Evolutionary conservation across 768 basidiomycete species (phyloP), one percentile per base, ranked within the genome.

Genomic region (Lyophyllum atratum): DNA sequence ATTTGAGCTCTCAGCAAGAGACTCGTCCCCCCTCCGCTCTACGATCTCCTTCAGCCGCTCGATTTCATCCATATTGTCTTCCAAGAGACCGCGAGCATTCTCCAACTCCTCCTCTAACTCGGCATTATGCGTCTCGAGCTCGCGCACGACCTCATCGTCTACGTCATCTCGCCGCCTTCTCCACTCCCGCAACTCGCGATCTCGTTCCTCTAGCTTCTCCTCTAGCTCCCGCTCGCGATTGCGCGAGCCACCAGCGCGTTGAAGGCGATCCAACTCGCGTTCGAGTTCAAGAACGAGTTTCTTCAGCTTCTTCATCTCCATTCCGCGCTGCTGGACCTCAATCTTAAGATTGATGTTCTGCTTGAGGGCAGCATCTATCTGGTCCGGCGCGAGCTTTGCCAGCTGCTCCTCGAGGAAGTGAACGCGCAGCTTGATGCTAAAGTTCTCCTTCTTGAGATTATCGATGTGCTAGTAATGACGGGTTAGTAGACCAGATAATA

Each of bases 401-500:
- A 99, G 82, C 44, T 92, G 88, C 66, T 98, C 94, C 72, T 98
- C 93, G 42, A 97, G 83, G 69, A 97, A 96, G 68, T 97, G 94
- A 3, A 98, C 92, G 56, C 94, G 92, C 50, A 98, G 83, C 72
- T 98, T 97, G 69, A 99, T 87, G 66, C 89, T 90, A 71, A 98
- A 98, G 78, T 96, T 96, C 71, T 98, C 95, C 71, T 95, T 97
- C 77, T 96, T 95, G 66, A 95, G 84, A 59, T 86, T 87, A 74
- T 98, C 94, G 68, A 97, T 93, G 71, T 95, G 92, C 95, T 98
- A 66, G 29, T 4, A 22, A 21, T 10, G 17, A 17, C 31, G 28
- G 28, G 24, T 56, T 39, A 26, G 48, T 25, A 24, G n/a, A n/a
- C n/a, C 2, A 19, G 37, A 37, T 14, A 8, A 39, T 45, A 34